phyloP scores from a whole-genome alignment of 805 yeast genomes.

The Candida caryicola region DNA sequence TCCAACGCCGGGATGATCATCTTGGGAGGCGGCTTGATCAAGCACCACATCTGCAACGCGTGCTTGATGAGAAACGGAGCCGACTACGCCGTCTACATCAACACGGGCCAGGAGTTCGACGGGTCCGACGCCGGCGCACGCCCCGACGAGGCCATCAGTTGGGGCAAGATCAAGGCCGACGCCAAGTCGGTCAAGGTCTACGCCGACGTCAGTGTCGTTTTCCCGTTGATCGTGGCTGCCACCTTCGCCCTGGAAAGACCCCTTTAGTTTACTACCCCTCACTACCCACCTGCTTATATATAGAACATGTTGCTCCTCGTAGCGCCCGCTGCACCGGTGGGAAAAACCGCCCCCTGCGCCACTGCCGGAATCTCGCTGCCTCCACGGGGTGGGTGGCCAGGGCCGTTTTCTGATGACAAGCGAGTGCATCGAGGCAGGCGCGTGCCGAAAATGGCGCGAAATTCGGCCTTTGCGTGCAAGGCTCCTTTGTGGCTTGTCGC shows the following conservation, averaged over 20 bases:
- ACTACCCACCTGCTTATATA: too few relatives aligned
- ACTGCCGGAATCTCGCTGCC: too few relatives aligned
- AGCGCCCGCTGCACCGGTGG: too few relatives aligned
- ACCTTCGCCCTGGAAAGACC: conserved; percentile 71
- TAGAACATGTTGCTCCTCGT: too few relatives aligned
- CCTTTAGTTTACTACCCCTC: too few relatives aligned
- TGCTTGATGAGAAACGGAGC: conserved; percentile 99
- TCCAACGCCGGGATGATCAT: conserved; percentile 92
- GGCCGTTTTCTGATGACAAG: too few relatives aligned
- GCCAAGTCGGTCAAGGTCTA: conserved; percentile 90
- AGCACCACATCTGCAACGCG: conserved; percentile 97
- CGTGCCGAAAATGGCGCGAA: too few relatives aligned
- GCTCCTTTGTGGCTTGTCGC: too few relatives aligned
- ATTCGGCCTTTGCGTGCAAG: too few relatives aligned
- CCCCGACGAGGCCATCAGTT: conserved; percentile 97
- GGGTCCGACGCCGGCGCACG: conserved; percentile 99
- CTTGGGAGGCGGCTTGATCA: conserved; percentile 93
- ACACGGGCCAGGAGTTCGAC: conserved; percentile 98
- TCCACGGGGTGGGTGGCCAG: too few relatives aligned
- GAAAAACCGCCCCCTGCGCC: too few relatives aligned
- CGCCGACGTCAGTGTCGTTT: conserved; percentile 91
- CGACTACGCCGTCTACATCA: conserved; percentile 93
- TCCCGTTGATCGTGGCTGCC: conserved; percentile 96
- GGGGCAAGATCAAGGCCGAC: conserved; percentile 98
- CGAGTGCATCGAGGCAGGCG: too few relatives aligned